Base-by-base conservation (phyloP, 164 flowering plant species). In the Kingdonia uniflora region DNA sequence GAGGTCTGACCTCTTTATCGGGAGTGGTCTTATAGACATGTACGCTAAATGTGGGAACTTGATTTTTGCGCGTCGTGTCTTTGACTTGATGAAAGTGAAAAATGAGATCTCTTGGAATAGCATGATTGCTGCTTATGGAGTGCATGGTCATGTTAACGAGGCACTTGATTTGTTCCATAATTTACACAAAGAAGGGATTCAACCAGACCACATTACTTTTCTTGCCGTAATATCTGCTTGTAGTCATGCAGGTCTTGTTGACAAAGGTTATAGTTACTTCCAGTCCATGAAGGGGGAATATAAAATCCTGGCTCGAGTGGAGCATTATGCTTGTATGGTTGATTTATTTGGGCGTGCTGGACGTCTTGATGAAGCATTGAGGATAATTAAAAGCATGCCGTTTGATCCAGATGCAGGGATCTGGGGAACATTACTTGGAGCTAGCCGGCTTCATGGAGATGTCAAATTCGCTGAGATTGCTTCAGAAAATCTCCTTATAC, bases 341-440 rank as follows among this genome's bases (percentile, higher is more conserved):
- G 97, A 91, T 76, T 61, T 80, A 58, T 76, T 71, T 65, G 89
- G 87, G 14, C 85, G 95, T 37, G 82, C 84, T 20, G 97, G 95
- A 23, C 72, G 65, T 26, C 50, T 82, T 39, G 44, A 60, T 37
- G 82, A 85, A 64, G 96, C 96, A 44, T 59, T 66, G 21, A 57
- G 65, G 35, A 56, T 80, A 35, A 80, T 91, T 51, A 60, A 64
- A 23, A 60, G 64, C 64, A 85, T 87, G 90, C 89, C 95, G 24
- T 81, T 87, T 53, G 26, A 68, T 23, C 74, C 91, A 39, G 89
- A 87, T 75, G 80, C 80, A 14, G 95, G 87, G 48, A 69, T 81
- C 33, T 90, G 97, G 97, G 92, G 87, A n/a, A 78, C 96, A 19
- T 55, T 90, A 60, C 77, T 91, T 38, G 97, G 92, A 24, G 95